Base-by-base conservation (phyloP, 805 yeast species). In the Yarrowia keelungensis region DNA sequence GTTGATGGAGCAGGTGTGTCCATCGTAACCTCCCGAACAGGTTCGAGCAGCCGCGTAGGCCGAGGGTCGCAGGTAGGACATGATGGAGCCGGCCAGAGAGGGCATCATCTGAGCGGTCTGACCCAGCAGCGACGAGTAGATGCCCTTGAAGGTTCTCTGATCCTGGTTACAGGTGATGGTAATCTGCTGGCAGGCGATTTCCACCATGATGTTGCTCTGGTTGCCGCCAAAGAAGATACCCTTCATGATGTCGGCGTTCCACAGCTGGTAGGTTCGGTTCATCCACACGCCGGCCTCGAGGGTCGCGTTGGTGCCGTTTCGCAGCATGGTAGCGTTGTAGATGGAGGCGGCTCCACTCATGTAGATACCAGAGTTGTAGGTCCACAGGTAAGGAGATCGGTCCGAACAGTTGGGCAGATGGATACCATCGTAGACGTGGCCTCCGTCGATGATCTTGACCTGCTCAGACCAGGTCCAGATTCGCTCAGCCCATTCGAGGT, bases 91-190 rank as follows among this genome's bases (percentile, higher is more conserved):
- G 70, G 79, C 77, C 35, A 75, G 72, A 71, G 71, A 79, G 5
- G 97, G 97, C 1, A 86, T 89, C 77, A 94, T 78, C 61, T 85
- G 82, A 0, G 94, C 87, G 0, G 97, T 89, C 67, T 86, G 79
- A 1, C 92, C 95, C 76, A 93, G 77, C 76, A 88, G 88, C 69
- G 97, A 82, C 1, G 92, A 76, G 73, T 91, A 84, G 73, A 89
- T 90, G 0, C 97, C 97, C 81, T 90, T 91, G 84, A 94, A 93
- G n/a, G 95, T 87, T 70, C 97, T 83, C 81, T 93, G 97, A 81
- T 93, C 98, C 68, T 86, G 88, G 78, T 91, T 86, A 81, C 98
- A 93, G 47, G 83, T 81, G 35, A 77, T 77, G 9, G 75, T 76
- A 5, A n/a, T 15, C 16, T 82, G 81, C 81, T 91, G 96, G 78